Base-by-base conservation (phyloP, 768 basidiomycete species). In the Pisolithus microcarpus region DNA sequence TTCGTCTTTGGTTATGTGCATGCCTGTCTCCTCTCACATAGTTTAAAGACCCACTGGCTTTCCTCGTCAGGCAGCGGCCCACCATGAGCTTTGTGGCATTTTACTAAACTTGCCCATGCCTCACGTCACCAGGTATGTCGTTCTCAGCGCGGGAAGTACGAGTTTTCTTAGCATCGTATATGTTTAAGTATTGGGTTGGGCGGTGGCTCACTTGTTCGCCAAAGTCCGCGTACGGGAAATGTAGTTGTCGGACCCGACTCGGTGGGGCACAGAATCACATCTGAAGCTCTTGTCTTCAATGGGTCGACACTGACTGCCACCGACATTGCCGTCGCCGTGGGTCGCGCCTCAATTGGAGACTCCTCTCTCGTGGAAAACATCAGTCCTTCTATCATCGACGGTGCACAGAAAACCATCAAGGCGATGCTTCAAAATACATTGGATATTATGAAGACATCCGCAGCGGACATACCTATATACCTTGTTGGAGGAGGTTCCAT, bases 401-500 rank as follows among this genome's bases (percentile, higher is more conserved):
- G 63, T 5, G 75, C 75, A 7, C 64, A 68, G 43, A 67, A 62
- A 30, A 65, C 62, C 24, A 75, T 81, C 58, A 75, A 72, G 58
- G 57, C 52, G 38, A 65, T 70, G 55, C 49, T 74, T 13, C 73
- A 85, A 66, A 67, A 67, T 13, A 73, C 73, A 2, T 64, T 84
- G 8, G 83, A 84, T 58, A 64, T 65, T 23, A 83, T 85, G 81
- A 85, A 85, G 70, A 84, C 82, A 4, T 76, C 74, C 30, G 74
- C 75, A 2, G 74, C 75, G 23, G 76, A 79, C 58, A 71, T 76
- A 40, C 75, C 80, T 23, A 71, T 84, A 10, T 72, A 82, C 26
- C 72, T 85, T 1, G 84, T 84, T 36, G 84, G 84, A 21, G 84
- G 84, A 15, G 83, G 84, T 5, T 77, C 79, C 0, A 77, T 84